Percentiles rank a stretch among this genome's conserved stretches.
Conservation (phyloP, 371 early-diverging fungal species). For the Apophysomyces elegans region DNA sequence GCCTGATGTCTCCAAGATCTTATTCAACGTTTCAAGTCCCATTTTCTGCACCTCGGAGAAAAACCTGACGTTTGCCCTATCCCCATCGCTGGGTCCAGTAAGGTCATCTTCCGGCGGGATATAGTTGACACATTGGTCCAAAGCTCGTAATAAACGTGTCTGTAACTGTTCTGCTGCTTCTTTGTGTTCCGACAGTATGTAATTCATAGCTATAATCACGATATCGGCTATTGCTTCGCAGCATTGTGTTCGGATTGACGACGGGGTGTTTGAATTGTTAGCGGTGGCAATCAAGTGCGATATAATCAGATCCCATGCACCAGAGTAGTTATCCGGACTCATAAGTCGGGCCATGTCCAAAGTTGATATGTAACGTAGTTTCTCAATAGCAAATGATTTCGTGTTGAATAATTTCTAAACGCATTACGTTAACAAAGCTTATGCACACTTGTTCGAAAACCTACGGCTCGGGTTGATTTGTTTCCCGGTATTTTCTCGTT, state of each 20-base stretch:
- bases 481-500: slow-evolving; percentile 27
- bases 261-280: slow-evolving; percentile 61
- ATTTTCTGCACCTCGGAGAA: slow-evolving; percentile 80
- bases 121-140: slow-evolving; percentile 51
- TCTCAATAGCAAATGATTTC: slow-evolving; percentile 84
- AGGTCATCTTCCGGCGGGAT: slow-evolving; percentile 24
- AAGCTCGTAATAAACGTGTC: slow-evolving; percentile 47
- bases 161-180: slow-evolving; percentile 62
- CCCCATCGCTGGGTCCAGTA: slow-evolving; percentile 14
- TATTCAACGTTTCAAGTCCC: slow-evolving; percentile 89
- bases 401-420: slow-evolving; percentile 67
- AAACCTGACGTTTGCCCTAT: slow-evolving; percentile 18
- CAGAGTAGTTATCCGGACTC: slow-evolving; percentile 41
- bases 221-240: slow-evolving; percentile 84
- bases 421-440: not conserved
- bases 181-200: slow-evolving; percentile 58
- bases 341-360: slow-evolving; percentile 75
- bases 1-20: slow-evolving; percentile 88
- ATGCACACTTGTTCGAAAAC: not conserved
- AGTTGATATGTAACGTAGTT: slow-evolving; percentile 76
- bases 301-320: slow-evolving; percentile 76
- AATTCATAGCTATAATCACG: slow-evolving; percentile 73
- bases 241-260: slow-evolving; percentile 78
- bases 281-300: slow-evolving; percentile 82
- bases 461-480: slow-evolving; percentile 45